Base-by-base conservation (phyloP, 345 rosid species). In the Luvunga scandens region DNA sequence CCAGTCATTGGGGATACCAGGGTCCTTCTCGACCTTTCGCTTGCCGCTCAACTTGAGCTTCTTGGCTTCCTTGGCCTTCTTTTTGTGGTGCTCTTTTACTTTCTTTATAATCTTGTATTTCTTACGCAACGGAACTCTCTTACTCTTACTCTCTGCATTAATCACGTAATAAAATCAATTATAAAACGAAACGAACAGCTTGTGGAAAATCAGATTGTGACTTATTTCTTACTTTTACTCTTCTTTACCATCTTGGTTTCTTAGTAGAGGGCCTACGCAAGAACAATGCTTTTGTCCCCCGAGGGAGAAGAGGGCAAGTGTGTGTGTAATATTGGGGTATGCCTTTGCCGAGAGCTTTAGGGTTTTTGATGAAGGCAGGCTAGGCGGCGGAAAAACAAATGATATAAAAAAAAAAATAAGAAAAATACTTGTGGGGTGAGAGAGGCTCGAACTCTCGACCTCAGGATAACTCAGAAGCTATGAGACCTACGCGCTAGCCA, bases 401-500 rank as follows among this genome's bases (percentile, higher is more conserved):
- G n/a, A n/a, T n/a, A n/a, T n/a, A n/a, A n/a, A n/a, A 48, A 48
- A 42, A 2, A 12, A 48, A 48, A 13, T 48, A 7, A 48, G 12
- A 4, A 48, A 48, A 19, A 53, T 18, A 1, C 0, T 13, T 5
- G 0, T 93, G 95, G 94, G 97, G 90, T 89, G 97, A 93, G 98
- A 92, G 91, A 90, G 97, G 94, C 88, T 90, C 92, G 90, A 90
- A 90, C 95, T 90, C 97, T 89, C 98, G 91, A 94, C 97, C 94
- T 91, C 95, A 89, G 97, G 95, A 91, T 90, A 2, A 83, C 97
- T 90, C 94, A 53, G 70, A 66, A 88, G 95, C 95, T 89, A 93
- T 93, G 98, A 93, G 98, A 94, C 92, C 95, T 89, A 85, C 97
- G 94, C 94, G 95, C 98, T 93, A 94, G 89, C 95, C 97, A 93